Evolutionary conservation across 2,329 filamentous ascomycete genomes (phyloP), one percentile per base, ranked within the genome.

Genomic region (Emergomyces pasteurianus): DNA sequence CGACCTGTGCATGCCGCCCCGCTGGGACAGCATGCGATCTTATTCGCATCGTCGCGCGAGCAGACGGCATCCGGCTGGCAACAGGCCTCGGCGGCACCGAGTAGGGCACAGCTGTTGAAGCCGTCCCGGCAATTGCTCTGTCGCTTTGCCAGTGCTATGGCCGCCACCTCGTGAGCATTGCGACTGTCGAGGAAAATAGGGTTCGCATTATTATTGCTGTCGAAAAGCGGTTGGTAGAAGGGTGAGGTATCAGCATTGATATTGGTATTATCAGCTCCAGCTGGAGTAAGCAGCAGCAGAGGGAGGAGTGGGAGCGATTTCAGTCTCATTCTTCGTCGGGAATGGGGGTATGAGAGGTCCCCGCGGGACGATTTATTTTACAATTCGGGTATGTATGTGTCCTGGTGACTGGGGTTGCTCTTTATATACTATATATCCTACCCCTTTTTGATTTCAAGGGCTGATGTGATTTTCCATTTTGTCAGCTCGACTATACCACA

Each of bases 11-110:
- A 86, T 34, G 74, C 78, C 16, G 80, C 80, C 58, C 80, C 79
- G 31, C 72, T 76, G 0, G 83, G 83, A 72, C 84, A 86, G 75
- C 84, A 86, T 28, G 83, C 84, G 59, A 86, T 79, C 63, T 84
- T 77, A 59, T 82, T 78, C 43, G 78, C 80, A 47, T 72, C 71
- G 70, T 86, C 84, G 58, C 78, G 76, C 49, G 80, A 78, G 73
- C 84, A 86, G 61, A 78, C 75, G 26, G 81, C 78, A 56, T 75
- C 76, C 47, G 74, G 71, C 40, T 73, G 74, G 71, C 84, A 86
- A 75, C 84, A 86, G 60, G 83, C 76, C 46, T 76, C 76, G 1
- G 80, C 72, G 5, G 80, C 79, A 59, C 79, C 80, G 46, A 83
- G 70, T 62, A 77, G 75, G 38, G 74, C 73, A 72, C 84, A 86